A percentile compares a stretch with the other conserved stretches of the same genome.
Evolutionary conservation across 2,329 filamentous ascomycete species (phyloP).

Genomic region (Purpureocillium lavendulum): DNA sequence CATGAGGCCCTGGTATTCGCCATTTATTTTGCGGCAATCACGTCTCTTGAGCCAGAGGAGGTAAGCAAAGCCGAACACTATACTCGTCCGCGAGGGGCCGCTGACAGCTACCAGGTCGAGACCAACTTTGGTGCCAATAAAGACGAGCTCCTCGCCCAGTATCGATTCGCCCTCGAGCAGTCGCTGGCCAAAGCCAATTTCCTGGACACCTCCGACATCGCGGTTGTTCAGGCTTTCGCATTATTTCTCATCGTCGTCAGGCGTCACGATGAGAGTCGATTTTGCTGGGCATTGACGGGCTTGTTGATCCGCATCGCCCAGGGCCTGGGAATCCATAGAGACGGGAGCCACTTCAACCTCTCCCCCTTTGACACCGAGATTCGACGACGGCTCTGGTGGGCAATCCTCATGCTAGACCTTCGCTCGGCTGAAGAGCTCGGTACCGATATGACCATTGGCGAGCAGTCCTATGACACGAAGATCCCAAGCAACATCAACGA

Average conservation of each 20-base stretch:
- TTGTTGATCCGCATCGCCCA: constrained; percentile 51
- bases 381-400: constrained; percentile 52
- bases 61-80: constrained; percentile 23
- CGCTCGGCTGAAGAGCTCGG: constrained; percentile 46
- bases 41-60: constrained; percentile 52
- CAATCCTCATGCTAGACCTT: constrained; percentile 48
- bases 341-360: constrained; percentile 41
- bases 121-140: constrained; percentile 35
- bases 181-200: constrained; percentile 50
- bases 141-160: constrained; percentile 34
- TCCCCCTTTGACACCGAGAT: constrained; percentile 52
- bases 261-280: constrained; percentile 39
- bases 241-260: constrained; percentile 45
- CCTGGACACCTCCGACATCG: constrained; percentile 46
- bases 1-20: constrained; percentile 58
- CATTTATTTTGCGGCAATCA: constrained; percentile 50
- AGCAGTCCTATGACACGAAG: constrained; percentile 35
- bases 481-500: constrained; percentile 44
- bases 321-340: constrained; percentile 52
- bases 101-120: constrained; percentile 14
- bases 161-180: constrained; percentile 46
- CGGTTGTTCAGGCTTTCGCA: constrained; percentile 49
- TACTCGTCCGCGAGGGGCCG: not conserved
- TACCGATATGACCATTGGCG: constrained; percentile 33
- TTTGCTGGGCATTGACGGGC: constrained; percentile 52